Evolutionary conservation across 1,284 basidiomycete species (phyloP).

Genomic region (Takashimella tepidaria): DNA sequence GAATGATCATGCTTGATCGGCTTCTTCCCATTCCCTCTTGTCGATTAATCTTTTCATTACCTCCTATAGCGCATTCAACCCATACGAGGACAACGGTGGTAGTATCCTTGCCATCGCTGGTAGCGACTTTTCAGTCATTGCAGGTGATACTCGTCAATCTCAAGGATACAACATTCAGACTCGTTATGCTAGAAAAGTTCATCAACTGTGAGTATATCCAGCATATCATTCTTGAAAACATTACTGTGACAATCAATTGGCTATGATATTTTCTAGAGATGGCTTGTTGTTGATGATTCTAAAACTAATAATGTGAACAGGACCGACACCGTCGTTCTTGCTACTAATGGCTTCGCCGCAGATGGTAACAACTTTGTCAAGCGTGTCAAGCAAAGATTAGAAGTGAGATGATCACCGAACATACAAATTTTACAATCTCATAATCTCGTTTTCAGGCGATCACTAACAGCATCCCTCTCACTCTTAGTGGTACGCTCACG

Average conservation of each 20-base stretch:
- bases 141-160: constrained; percentile 89
- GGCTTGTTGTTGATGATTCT: no score
- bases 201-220: constrained; percentile 44
- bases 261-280: neutral
- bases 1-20: neutral
- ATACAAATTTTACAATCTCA: no score
- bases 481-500: constrained; percentile 84
- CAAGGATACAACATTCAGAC: constrained; percentile 94
- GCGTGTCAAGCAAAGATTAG: constrained; percentile 83
- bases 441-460: constrained; percentile 1
- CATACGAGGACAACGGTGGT: constrained; percentile 85
- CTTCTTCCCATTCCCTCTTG: neutral
- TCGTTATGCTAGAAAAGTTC: constrained; percentile 72
- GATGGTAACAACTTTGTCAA: constrained; percentile 95
- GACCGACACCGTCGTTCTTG: constrained; percentile 86
- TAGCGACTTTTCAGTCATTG: constrained; percentile 83
- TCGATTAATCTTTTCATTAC: neutral
- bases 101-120: constrained; percentile 93
- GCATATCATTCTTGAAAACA: neutral
- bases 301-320: no score
- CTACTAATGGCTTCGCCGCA: constrained; percentile 90
- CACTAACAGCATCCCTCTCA: neutral
- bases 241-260: neutral
- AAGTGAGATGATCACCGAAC: constrained; percentile 57
- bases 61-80: constrained; percentile 59